phyloP scores from a whole-genome alignment of 208 protist species.

The Lotmaria passim region DNA sequence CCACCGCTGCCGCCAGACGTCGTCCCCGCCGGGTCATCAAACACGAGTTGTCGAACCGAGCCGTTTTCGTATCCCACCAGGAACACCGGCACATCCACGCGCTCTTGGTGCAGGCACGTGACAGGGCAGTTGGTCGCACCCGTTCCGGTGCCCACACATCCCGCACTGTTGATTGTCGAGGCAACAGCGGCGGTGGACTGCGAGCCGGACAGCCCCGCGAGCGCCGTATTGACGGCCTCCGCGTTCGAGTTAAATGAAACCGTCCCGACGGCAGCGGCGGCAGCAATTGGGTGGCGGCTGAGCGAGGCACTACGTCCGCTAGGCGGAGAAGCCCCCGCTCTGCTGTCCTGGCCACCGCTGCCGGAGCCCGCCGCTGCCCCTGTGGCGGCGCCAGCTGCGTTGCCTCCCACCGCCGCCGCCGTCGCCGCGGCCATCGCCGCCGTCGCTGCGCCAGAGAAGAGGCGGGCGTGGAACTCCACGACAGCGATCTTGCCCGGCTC shows the following conservation, averaged over 20 bases:
- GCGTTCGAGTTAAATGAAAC: not conserved
- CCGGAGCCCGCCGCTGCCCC: not conserved
- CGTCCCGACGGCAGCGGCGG: not conserved
- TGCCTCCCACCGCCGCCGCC: not conserved
- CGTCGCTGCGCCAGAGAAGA: slow-evolving; percentile 31
- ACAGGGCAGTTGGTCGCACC: slow-evolving; percentile 45
- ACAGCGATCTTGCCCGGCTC: slow-evolving; percentile 58
- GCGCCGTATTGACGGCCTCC: not conserved
- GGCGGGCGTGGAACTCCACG: slow-evolving; percentile 65
- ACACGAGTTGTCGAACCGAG: slow-evolving; percentile 54
- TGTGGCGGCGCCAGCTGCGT: not conserved
- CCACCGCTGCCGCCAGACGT: slow-evolving; percentile 13
- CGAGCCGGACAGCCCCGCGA: not conserved
- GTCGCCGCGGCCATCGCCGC: not conserved
- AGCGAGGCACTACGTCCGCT: not conserved
- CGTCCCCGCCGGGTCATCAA: slow-evolving; percentile 41
- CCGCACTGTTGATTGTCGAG: slow-evolving; percentile 13
- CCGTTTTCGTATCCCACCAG: slow-evolving; percentile 74
- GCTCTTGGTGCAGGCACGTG: slow-evolving; percentile 66
- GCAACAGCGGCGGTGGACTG: not conserved
- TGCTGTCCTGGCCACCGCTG: not conserved
- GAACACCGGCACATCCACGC: slow-evolving; percentile 70
- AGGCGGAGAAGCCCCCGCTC: not conserved
- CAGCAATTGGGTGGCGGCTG: not conserved
- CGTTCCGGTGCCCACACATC: slow-evolving; percentile 10